A percentile compares a stretch with the other conserved stretches of the same genome.
These are phyloP conservation scores for Botrytis tulipae DNA, from an alignment of 2,329 filamentous ascomycete species.

Conservation along the genomic window DNA sequence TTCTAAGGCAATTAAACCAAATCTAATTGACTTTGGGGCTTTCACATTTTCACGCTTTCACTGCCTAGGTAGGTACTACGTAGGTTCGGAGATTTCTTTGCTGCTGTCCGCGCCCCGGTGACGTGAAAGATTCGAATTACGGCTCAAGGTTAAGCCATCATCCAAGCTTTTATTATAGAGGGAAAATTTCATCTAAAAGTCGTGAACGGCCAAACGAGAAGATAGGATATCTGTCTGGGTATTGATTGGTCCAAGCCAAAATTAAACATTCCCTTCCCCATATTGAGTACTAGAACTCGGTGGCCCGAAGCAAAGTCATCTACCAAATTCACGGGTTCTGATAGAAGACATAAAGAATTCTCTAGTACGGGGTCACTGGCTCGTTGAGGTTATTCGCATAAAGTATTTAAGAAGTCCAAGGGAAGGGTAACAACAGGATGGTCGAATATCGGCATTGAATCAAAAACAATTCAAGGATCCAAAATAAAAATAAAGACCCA, in stretches of 20 bases:
- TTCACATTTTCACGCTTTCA: neutral
- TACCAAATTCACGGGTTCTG: neutral
- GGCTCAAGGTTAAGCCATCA: neutral
- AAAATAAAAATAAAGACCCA: neutral
- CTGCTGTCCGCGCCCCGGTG: constrained; percentile 1
- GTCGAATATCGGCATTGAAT: neutral
- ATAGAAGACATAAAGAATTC: neutral
- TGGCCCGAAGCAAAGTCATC: neutral
- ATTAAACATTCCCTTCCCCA: neutral
- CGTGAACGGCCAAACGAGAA: neutral
- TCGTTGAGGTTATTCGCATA: constrained; percentile 5
- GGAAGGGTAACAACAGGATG: neutral
- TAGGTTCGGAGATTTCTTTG: neutral
- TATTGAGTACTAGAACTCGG: neutral
- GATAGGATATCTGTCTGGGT: neutral
- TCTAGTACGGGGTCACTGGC: neutral
- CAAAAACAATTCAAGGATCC: neutral
- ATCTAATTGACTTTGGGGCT: neutral
- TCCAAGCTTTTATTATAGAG: neutral
- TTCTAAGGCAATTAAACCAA: neutral
- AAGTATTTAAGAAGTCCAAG: neutral
- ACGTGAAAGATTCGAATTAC: constrained; percentile 1
- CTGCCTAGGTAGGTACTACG: neutral
- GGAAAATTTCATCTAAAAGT: neutral
- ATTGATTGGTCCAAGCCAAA: constrained; percentile 12